phyloP scores from a whole-genome alignment of 345 rosid species.

The Gossypium raimondii region DNA sequence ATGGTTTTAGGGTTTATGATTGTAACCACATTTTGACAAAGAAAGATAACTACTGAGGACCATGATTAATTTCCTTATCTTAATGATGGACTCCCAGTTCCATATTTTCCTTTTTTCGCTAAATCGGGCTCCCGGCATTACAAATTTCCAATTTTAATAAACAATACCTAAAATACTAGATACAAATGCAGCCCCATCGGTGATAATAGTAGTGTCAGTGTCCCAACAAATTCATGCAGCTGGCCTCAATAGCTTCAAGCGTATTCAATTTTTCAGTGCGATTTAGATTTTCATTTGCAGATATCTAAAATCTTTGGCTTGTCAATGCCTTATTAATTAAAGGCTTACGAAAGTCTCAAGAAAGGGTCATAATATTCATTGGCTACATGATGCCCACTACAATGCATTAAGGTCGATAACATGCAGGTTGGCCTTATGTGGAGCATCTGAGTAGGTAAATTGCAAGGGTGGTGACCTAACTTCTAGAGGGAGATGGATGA shows the following conservation, averaged over 20 bases:
- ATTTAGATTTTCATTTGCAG: neutral
- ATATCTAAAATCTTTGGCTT: conserved; percentile 2
- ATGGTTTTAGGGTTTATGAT: too few relatives aligned
- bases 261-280: neutral
- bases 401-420: too few relatives aligned
- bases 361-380: neutral
- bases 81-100: neutral
- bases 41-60: too few relatives aligned
- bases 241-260: neutral
- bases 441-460: too few relatives aligned
- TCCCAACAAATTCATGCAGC: neutral
- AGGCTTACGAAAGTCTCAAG: neutral
- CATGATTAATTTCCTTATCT: too few relatives aligned
- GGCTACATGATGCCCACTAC: neutral
- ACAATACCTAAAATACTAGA: neutral
- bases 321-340: neutral
- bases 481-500: too few relatives aligned
- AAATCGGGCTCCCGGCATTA: neutral
- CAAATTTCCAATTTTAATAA: neutral
- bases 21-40: too few relatives aligned
- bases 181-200: neutral
- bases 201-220: neutral
- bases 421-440: neutral
- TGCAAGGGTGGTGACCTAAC: too few relatives aligned
- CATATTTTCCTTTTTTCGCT: neutral